Base-by-base conservation (phyloP, 75 land plant genomes). In the Larix kaempferi region DNA sequence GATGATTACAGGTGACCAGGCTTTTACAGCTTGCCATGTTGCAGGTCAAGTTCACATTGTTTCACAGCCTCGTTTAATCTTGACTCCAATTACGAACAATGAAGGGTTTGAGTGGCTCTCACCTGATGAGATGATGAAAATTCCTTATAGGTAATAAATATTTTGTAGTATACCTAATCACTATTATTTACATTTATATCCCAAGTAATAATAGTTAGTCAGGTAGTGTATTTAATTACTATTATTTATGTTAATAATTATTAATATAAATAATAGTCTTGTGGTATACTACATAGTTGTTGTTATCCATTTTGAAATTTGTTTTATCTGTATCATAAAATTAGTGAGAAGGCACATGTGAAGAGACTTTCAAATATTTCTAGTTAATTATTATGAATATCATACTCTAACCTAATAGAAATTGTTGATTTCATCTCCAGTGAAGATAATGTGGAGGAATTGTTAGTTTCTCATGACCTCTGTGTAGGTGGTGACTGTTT, bases 1-100 rank as follows among this genome's bases (percentile, higher is more conserved):
- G 37, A 97, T 97, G 99, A 97, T 97, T 73, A 95, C 99, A 77
- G 99, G 99, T 26, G 99, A 97, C 81, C 99, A 97, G 86, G 99
- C 99, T 57, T 80, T 97, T 74, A 97, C 98, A 71, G 99, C 99
- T n/a, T 95, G 99, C 77, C 93, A 97, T 87, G 99, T 97, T 78
- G 98, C 95, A 76, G 77, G 89, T 71, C 98, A 94, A 91, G 98
- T 94, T 56, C 88, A 97, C 82, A 97, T 97, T 77, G 82, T 94
- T 17, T 85, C 94, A 56, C 88, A 88, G 37, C 90, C 93, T 60
- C 74, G 86, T 52, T 81, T 95, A 57, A 95, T 97, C 69, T 87
- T 97, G 66, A 71, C 88, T 74, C 82, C 69, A 64, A 56, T 33
- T 58, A 94, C 58, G 77, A 66, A 41, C 66, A 81, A 67, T 60